phyloP scores from a whole-genome alignment of 805 yeast species.

The Yamadazyma kitorensis region DNA sequence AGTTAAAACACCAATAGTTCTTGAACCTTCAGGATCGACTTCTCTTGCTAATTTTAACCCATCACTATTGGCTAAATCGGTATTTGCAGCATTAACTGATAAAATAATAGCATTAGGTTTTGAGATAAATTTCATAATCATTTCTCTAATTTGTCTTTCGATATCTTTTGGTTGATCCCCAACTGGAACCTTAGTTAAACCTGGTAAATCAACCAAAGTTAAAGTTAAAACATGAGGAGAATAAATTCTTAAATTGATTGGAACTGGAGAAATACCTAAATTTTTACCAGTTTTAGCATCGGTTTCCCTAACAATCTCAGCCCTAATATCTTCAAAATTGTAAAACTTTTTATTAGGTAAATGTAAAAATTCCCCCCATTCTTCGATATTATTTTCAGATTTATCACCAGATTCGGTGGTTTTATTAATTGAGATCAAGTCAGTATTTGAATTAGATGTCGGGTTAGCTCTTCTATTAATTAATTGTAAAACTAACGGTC shows the following conservation, averaged over 20 bases:
- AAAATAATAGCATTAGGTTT: slow-evolving; percentile 93
- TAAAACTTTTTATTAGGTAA: slow-evolving; percentile 83
- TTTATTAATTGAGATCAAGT: slow-evolving; percentile 44
- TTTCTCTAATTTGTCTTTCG: slow-evolving; percentile 88
- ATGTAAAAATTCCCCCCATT: slow-evolving; percentile 98
- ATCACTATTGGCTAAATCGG: slow-evolving; percentile 95
- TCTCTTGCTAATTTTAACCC: slow-evolving; percentile 95
- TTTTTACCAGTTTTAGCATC: slow-evolving; percentile 78
- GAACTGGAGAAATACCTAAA: slow-evolving; percentile 86
- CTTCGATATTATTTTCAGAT: slow-evolving; percentile 71
- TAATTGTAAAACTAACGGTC: slow-evolving; percentile 81
- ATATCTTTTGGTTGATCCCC: slow-evolving; percentile 99
- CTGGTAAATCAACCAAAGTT: slow-evolving; percentile 95
- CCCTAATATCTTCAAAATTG: slow-evolving; percentile 84
- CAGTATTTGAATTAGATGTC: slow-evolving; percentile 20
- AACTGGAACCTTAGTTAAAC: slow-evolving; percentile 96
- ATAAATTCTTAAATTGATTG: slow-evolving; percentile 88
- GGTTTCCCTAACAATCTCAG: slow-evolving; percentile 89
- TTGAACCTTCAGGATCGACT: slow-evolving; percentile 93
- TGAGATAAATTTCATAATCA: slow-evolving; percentile 88
- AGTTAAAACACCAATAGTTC: slow-evolving; percentile 96
- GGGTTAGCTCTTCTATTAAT: slow-evolving; percentile 58
- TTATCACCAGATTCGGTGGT: slow-evolving; percentile 44
- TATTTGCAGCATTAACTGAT: slow-evolving; percentile 94
- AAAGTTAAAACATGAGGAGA: slow-evolving; percentile 93